Base-by-base conservation (phyloP, 2,329 filamentous ascomycete species). In the Alternaria sp. region DNA sequence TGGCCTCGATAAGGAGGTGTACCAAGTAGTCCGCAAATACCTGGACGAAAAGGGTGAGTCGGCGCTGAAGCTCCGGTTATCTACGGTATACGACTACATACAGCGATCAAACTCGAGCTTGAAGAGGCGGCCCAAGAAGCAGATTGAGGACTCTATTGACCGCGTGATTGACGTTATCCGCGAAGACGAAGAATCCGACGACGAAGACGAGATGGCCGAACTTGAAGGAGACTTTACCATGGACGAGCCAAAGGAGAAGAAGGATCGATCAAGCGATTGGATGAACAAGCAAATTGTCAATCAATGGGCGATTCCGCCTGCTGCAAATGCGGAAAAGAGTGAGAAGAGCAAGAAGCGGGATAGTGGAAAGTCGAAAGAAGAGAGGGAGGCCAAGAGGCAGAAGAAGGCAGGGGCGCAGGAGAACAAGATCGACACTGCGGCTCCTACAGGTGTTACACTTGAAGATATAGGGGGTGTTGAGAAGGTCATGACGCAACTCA, bases 51-150 rank as follows among this genome's bases (percentile, higher is more conserved):
- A 87, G 54, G 81, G 85, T 51, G 73, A 78, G 30, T 75, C 72
- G 6, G 64, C 72, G 17, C 81, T 84, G 8, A 84, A 83, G 57
- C 81, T 91, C 7, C 89, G 87, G 1, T 83, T 90, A 4, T 80
- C 85, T 3, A 80, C 83, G 3, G 86, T 96, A 1, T 97, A 96
- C 77, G 90, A 93, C 43, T 88, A 87, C 62, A 93, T 98, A 65
- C 92, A 93, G 71, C 83, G 85, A 54, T 97, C 93, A 13, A 97
- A 97, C 77, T 97, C 93, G 0, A 93, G 91, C 57, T 81, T 98
- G 21, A 93, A 92, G 66, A 86, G 96, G 21, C 89, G 91, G 69
- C 93, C 93, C 43, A 97, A 96, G 79, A 90, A 89, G 64, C 84
- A 91, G 0, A 82, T 98, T 1, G 92, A 97, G 77, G 92, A 96